These are phyloP conservation scores for Hyphodiscus hymeniophilus DNA, from an alignment of 495 filamentous ascomycete genomes.

Conservation along the genomic window DNA sequence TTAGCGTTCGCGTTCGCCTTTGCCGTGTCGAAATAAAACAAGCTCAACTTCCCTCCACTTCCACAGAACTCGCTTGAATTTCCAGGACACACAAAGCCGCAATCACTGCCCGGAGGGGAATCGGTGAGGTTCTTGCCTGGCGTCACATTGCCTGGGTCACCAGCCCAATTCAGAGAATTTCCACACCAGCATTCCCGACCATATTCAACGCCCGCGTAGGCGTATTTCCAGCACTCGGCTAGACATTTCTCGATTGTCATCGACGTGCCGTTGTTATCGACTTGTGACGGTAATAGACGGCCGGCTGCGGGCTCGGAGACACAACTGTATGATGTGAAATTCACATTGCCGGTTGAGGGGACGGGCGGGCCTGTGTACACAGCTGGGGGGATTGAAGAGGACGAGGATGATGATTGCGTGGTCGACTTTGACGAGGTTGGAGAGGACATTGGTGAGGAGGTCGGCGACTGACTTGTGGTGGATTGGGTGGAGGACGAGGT, in stretches of 20 bases:
- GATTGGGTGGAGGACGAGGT: too few relatives aligned
- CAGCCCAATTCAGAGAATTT: conserved; percentile 7
- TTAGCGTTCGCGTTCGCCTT: too few relatives aligned
- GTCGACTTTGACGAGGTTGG: not conserved
- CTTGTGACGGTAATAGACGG: conserved; percentile 15
- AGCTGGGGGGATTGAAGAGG: not conserved
- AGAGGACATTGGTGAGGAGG: not conserved
- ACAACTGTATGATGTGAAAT: conserved; percentile 25
- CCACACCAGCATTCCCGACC: conserved; percentile 14
- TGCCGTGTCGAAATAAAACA: conserved; percentile 3
- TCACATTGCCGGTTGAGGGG: conserved; percentile 18
- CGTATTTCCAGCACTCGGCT: conserved; percentile 21
- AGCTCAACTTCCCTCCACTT: conserved; percentile 12
- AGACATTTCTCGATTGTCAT: conserved; percentile 22
- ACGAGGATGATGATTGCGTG: not conserved
- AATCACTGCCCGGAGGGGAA: too few relatives aligned
- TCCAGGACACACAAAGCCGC: conserved; percentile 22
- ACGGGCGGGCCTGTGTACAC: conserved; percentile 7
- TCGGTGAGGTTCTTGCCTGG: conserved; percentile 3
- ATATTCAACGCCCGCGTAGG: conserved; percentile 20
- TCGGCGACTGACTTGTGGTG: too few relatives aligned
- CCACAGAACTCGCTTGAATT: conserved; percentile 19
- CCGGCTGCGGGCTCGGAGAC: conserved; percentile 20
- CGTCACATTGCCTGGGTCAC: conserved; percentile 1
- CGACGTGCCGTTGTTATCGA: conserved; percentile 15